A percentile compares a stretch with the other conserved stretches of the same genome.
Conservation (phyloP, 2,329 filamentous ascomycete species). For the Sporothrix luriei region DNA sequence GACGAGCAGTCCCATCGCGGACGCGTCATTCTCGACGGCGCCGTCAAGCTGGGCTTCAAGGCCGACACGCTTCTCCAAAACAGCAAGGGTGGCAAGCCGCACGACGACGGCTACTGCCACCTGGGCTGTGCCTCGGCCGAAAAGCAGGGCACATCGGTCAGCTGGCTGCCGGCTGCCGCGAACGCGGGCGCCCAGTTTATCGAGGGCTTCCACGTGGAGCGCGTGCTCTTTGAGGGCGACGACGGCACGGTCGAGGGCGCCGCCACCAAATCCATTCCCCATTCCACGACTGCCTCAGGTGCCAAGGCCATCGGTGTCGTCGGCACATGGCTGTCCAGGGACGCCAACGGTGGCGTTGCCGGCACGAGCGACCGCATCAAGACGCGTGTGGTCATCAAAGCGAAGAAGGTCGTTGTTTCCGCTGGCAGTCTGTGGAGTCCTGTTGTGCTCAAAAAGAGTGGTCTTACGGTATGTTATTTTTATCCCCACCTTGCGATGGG, state of each 20-base stretch:
- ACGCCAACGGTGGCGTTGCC: constrained; percentile 61
- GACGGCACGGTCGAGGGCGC: constrained; percentile 39
- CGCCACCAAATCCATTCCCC: constrained; percentile 14
- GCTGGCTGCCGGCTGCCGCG: constrained; percentile 78
- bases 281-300: background rate
- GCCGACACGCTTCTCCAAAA: constrained; percentile 76
- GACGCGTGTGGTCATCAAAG: constrained; percentile 70
- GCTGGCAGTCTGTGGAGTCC: constrained; percentile 77
- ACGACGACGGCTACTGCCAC: constrained; percentile 71
- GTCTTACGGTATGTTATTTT: constrained; percentile 60
- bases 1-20: constrained; percentile 72
- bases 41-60: constrained; percentile 71
- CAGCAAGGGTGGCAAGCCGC: constrained; percentile 65
- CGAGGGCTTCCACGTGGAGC: constrained; percentile 75
- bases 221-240: constrained; percentile 66
- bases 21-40: constrained; percentile 71
- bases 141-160: constrained; percentile 77
- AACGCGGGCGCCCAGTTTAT: constrained; percentile 77
- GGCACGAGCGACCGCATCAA: constrained; percentile 51
- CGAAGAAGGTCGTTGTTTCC: constrained; percentile 79
- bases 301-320: constrained; percentile 65
- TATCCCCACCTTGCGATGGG: background rate
- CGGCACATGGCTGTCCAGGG: constrained; percentile 75
- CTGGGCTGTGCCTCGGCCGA: constrained; percentile 65
- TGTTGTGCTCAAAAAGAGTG: constrained; percentile 73